Base-by-base conservation (phyloP, 179 eudicot genomes). In the Actinidia polygama region DNA sequence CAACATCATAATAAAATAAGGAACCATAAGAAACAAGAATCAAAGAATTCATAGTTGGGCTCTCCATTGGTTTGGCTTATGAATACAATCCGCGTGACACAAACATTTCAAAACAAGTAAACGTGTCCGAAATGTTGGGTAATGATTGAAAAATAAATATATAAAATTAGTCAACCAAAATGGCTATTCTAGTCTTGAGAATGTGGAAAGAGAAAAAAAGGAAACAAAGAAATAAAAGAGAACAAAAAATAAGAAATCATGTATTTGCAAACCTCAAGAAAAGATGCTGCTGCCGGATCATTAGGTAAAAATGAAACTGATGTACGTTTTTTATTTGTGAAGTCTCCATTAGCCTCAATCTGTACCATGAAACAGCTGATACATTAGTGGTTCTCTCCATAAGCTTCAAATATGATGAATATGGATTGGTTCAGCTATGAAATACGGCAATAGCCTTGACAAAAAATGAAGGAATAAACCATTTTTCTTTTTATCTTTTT, bases 271-370 rank as follows among this genome's bases (percentile, higher is more conserved):
- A 96, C 99, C 98, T 95, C 93, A 64, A 95, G 93, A 83, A 93
- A 91, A 82, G 91, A 89, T 75, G 89, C 80, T 12, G 86, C 90
- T 61, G 93, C 95, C 80, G 91, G 93, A 90, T 96, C 99, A 90
- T 92, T 96, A 12, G 96, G 98, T 86, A 95, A 84, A 84, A 89
- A 80, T 58, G 97, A 84, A 81, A 91, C 68, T 70, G 90, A 84
- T 63, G 87, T 87, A 16, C 99, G 94, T 81, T 87, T 93, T 83
- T 89, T 83, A 81, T 95, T 96, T 53, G 90, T 88, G 79, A 90
- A 95, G 71, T 90, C 91, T 51, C 92, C 90, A 83, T 89, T 96
- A 64, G 93, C 95, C 80, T 96, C 98, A 86, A 96, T 92, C 99
- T 95, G 90, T 79, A 77, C 36, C 73, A 69, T 7, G 21, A 51